A percentile compares a stretch with the other conserved stretches of the same genome.
Conservation (phyloP, 371 early-diverging fungal species). For the Syncephalastrum contaminatum region DNA sequence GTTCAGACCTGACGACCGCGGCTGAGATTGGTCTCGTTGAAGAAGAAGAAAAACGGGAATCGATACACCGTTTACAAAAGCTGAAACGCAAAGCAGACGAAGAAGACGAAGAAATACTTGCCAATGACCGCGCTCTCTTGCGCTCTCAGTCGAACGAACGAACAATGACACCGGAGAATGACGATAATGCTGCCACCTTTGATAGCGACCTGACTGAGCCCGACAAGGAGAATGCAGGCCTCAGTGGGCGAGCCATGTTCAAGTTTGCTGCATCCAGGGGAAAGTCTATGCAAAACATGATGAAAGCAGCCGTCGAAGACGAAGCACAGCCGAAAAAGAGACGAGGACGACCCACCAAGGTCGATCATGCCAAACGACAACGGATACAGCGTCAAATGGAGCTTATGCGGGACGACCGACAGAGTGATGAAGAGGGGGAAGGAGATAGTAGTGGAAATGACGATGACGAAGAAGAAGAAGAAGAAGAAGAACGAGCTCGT, state of each 20-base stretch:
- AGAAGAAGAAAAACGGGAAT: slow-evolving; percentile 8
- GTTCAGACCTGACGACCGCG: slow-evolving; percentile 7
- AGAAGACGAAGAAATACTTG: slow-evolving; percentile 4
- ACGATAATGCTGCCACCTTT: slow-evolving; percentile 10
- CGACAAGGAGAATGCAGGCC: slow-evolving; percentile 35
- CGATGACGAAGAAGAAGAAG: slow-evolving; percentile 24
- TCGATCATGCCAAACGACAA: slow-evolving; percentile 24
- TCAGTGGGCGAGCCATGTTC: slow-evolving; percentile 36
- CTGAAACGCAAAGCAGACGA: slow-evolving; percentile 3
- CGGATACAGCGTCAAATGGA: slow-evolving; percentile 32
- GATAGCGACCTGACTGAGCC: slow-evolving; percentile 3
- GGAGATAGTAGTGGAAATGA: slow-evolving; percentile 11
- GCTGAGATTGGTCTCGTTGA: slow-evolving; percentile 14
- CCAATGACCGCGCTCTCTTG: slow-evolving; percentile 8
- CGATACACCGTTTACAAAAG: slow-evolving; percentile 2
- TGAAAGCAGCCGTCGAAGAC: slow-evolving; percentile 31
- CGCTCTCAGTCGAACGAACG: slow-evolving; percentile 12
- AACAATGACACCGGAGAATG: slow-evolving; percentile 10
- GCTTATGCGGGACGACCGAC: slow-evolving; percentile 20
- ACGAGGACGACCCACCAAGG: slow-evolving; percentile 7
- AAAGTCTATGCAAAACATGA: slow-evolving; percentile 29
- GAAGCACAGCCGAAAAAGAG: slow-evolving; percentile 7
- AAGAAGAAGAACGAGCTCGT: slow-evolving; percentile 4
- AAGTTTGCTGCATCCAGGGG: slow-evolving; percentile 25
- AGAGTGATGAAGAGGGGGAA: slow-evolving; percentile 20